These are phyloP conservation scores for Pterocarpus santalinus DNA, from an alignment of 306 rosid genomes.

Conservation along the genomic window DNA sequence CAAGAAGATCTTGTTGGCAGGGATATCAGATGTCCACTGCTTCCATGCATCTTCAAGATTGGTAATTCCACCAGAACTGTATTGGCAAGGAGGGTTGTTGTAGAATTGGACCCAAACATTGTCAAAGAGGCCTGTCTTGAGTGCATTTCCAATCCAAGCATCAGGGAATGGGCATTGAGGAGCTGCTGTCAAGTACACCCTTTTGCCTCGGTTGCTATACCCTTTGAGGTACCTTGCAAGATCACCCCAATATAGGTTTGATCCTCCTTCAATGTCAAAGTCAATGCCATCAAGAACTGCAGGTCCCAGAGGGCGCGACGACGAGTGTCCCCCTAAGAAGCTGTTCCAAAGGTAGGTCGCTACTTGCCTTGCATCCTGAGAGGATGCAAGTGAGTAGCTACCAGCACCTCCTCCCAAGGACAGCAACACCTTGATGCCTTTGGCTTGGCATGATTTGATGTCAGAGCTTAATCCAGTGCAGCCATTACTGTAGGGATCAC, in stretches of 20 bases:
- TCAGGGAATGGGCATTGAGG: conserved; percentile 59
- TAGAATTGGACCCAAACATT: conserved; percentile 52
- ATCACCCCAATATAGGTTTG: conserved; percentile 41
- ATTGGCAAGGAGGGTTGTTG: conserved; percentile 46
- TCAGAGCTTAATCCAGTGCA: conserved; percentile 47
- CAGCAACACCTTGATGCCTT: conserved; percentile 57
- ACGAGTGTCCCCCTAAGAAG: conserved; percentile 58
- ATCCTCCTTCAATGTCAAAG: conserved; percentile 45
- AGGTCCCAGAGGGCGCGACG: conserved; percentile 56
- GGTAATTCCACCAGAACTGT: conserved; percentile 23
- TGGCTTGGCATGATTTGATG: conserved; percentile 56
- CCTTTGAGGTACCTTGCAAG: conserved; percentile 44
- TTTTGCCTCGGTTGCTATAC: not conserved
- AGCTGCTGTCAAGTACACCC: conserved; percentile 49
- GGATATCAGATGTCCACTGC: conserved; percentile 40
- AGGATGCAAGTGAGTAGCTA: conserved; percentile 48
- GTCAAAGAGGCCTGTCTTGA: conserved; percentile 43
- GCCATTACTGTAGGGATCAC: conserved; percentile 49
- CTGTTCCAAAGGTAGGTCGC: conserved; percentile 60
- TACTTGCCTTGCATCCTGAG: conserved; percentile 43
- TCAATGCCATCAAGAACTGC: conserved; percentile 54
- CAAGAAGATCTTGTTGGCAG: conserved; percentile 51
- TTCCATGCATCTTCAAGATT: conserved; percentile 50
- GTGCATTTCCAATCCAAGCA: conserved; percentile 52
- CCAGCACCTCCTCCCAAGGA: conserved; percentile 59